A percentile compares a stretch with the other conserved stretches of the same genome.
Conservation (phyloP, 345 rosid species). For the Adansonia digitata region DNA sequence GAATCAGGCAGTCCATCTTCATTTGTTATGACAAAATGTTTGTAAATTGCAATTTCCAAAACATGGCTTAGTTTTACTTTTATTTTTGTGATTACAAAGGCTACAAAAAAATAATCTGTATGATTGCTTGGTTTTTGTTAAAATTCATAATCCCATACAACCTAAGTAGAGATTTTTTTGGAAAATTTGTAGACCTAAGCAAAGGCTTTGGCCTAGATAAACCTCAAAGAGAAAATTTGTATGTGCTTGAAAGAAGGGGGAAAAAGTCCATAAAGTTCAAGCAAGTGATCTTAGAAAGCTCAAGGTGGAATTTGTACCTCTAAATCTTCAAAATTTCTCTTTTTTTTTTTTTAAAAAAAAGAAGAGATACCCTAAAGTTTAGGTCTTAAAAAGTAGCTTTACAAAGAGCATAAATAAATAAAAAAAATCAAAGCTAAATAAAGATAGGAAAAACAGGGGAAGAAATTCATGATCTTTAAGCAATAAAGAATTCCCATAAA, state of each 20-base stretch:
- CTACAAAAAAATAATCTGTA: neutral
- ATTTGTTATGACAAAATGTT: neutral
- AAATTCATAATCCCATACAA: neutral
- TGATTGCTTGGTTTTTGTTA: neutral
- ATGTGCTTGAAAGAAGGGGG: neutral
- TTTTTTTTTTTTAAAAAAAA: too few relatives aligned
- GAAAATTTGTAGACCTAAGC: neutral
- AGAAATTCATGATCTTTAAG: neutral
- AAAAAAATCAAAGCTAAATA: neutral
- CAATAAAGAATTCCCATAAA: constrained; percentile 1
- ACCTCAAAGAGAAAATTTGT: neutral
- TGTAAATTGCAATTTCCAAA: neutral
- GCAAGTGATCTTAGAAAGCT: neutral
- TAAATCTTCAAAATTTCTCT: constrained; percentile 1
- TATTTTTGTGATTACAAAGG: neutral
- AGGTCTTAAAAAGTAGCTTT: neutral
- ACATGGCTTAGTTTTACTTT: neutral
- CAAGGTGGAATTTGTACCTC: neutral
- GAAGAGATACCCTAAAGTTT: neutral
- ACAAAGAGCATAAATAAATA: neutral
- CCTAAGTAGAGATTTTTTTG: neutral
- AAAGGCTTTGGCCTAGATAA: neutral
- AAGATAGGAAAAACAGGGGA: neutral
- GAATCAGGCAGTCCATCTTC: neutral
- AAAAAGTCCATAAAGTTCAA: neutral